A percentile compares a stretch with the other conserved stretches of the same genome.
Evolutionary conservation across 2,329 filamentous ascomycete genomes (phyloP).

Genomic region (Ustilaginoidea virens): DNA sequence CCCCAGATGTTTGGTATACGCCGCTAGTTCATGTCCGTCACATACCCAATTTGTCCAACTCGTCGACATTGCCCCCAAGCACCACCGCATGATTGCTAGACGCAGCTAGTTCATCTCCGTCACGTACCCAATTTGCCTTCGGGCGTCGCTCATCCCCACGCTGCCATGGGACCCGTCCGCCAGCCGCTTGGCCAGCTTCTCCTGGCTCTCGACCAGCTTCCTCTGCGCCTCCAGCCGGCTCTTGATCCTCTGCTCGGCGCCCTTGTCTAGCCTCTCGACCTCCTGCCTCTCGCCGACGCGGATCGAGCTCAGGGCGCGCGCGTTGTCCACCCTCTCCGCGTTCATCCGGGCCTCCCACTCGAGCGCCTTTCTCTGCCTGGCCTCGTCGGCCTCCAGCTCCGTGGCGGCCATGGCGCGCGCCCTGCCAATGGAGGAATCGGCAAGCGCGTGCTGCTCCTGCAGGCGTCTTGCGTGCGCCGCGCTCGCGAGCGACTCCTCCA

Average conservation of each 20-base stretch:
- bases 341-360: slow-evolving; percentile 33
- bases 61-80: too few species aligned
- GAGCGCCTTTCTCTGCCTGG: slow-evolving; percentile 26
- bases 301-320: slow-evolving; percentile 32
- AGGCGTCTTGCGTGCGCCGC: slow-evolving; percentile 20
- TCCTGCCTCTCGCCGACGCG: slow-evolving; percentile 35
- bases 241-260: slow-evolving; percentile 28
- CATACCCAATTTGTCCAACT: background rate
- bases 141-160: slow-evolving; percentile 10
- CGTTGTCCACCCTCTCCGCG: slow-evolving; percentile 29
- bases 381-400: slow-evolving; percentile 29
- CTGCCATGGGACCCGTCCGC: slow-evolving; percentile 20
- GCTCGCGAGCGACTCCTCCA: slow-evolving; percentile 26
- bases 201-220: slow-evolving; percentile 33
- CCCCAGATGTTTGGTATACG: too few species aligned
- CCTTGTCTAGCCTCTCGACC: slow-evolving; percentile 30
- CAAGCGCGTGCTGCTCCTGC: slow-evolving; percentile 30
- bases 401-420: slow-evolving; percentile 28
- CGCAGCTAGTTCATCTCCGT: slow-evolving; percentile 34
- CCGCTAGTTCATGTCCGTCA: too few species aligned
- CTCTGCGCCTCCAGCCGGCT: slow-evolving; percentile 33
- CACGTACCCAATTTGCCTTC: slow-evolving; percentile 41
- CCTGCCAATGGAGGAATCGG: slow-evolving; percentile 28
- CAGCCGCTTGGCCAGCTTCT: slow-evolving; percentile 24
- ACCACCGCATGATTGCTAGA: too few species aligned